These are phyloP conservation scores for Sugiyamaella sp. DNA, from an alignment of 1,139 yeast genomes.

Conservation along the genomic window DNA sequence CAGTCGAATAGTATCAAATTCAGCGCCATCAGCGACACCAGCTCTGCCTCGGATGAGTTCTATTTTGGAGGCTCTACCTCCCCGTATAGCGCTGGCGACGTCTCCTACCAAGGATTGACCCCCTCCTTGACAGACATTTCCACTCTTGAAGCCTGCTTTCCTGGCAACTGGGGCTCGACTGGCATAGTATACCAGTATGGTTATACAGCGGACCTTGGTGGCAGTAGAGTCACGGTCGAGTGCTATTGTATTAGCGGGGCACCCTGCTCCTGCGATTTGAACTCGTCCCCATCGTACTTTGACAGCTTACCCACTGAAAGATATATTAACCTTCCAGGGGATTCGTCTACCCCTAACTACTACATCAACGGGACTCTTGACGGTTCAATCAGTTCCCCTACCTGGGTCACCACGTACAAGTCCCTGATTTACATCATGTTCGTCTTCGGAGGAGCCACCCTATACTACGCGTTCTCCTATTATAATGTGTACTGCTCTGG, in stretches of 20 bases:
- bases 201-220: background rate
- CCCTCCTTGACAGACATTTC: background rate
- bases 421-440: background rate
- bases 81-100: conserved; percentile 5
- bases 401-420: background rate
- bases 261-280: conserved; percentile 1
- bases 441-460: too few relatives aligned
- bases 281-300: background rate
- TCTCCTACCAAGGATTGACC: background rate
- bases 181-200: background rate
- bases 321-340: background rate
- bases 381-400: background rate
- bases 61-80: conserved; percentile 2
- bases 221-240: background rate
- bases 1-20: background rate
- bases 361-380: conserved; percentile 1
- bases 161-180: conserved; percentile 2
- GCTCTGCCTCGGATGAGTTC: background rate
- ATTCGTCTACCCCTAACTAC: background rate
- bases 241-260: conserved; percentile 1
- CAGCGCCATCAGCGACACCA: conserved; percentile 2
- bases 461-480: too few relatives aligned
- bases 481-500: too few relatives aligned
- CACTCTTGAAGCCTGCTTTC: background rate
- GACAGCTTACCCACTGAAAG: background rate